A percentile compares a stretch with the other conserved stretches of the same genome.
phyloP scores from a whole-genome alignment of 2,329 filamentous ascomycete genomes.

The Zymoseptoria crescenta region DNA sequence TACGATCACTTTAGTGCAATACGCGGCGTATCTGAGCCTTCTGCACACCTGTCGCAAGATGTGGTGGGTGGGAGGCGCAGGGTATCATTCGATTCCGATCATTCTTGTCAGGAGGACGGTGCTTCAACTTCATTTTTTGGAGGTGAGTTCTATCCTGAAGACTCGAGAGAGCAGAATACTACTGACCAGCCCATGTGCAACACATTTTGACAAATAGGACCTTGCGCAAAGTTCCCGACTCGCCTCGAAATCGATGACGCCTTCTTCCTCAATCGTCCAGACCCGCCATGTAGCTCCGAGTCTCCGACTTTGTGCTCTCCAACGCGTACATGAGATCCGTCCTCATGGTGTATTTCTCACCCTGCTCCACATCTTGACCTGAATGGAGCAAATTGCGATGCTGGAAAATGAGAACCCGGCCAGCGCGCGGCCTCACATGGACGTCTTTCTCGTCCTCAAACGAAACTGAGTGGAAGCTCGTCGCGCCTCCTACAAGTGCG shows the following conservation, averaged over 20 bases:
- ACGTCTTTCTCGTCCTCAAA: conserved; percentile 27
- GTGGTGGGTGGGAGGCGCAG: conserved; percentile 31
- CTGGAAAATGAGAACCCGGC: conserved; percentile 50
- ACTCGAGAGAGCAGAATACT: background rate
- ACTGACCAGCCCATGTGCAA: background rate
- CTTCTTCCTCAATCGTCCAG: conserved; percentile 5
- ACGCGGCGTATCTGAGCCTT: conserved; percentile 62
- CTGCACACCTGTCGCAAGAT: conserved; percentile 18
- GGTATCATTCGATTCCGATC: conserved; percentile 87
- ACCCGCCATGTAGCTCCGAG: conserved; percentile 10
- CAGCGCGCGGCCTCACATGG: conserved; percentile 44
- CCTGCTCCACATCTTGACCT: conserved; percentile 47
- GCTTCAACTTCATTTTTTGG: conserved; percentile 49
- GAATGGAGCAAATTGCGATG: conserved; percentile 46
- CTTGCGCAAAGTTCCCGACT: background rate
- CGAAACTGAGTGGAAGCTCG: conserved; percentile 39
- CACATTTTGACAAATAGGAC: background rate
- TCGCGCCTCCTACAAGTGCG: conserved; percentile 46
- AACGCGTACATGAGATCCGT: conserved; percentile 49
- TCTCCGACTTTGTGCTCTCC: conserved; percentile 15
- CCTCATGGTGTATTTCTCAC: conserved; percentile 49
- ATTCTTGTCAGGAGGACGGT: conserved; percentile 69
- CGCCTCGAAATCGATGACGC: background rate
- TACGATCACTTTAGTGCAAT: conserved; percentile 81
- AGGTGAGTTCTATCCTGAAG: conserved; percentile 5